phyloP scores from a whole-genome alignment of 1,284 basidiomycete genomes.

The Malassezia caprae region DNA sequence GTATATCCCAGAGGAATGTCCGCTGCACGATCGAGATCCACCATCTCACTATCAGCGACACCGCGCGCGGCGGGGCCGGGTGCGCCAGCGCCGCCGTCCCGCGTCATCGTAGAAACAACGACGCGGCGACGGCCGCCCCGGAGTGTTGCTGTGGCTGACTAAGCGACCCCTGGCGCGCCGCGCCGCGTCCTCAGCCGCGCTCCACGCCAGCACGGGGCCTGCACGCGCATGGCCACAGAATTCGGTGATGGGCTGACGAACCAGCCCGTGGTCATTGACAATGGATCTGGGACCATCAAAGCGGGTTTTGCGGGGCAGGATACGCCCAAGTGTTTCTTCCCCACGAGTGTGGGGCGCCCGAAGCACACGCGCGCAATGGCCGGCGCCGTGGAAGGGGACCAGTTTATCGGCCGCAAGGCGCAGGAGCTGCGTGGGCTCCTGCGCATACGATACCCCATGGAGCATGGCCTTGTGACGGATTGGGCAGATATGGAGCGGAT shows the following conservation, averaged over 20 bases:
- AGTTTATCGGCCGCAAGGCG: constrained; percentile 43
- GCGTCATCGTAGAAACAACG: background rate
- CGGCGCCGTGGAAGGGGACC: constrained; percentile 46
- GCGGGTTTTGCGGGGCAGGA: constrained; percentile 47
- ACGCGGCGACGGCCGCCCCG: background rate
- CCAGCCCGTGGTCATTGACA: constrained; percentile 48
- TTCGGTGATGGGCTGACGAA: constrained; percentile 48
- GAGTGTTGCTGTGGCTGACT: constrained; percentile 2
- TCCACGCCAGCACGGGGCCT: background rate
- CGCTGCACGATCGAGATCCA: constrained; percentile 10
- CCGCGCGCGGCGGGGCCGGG: background rate
- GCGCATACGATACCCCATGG: constrained; percentile 46
- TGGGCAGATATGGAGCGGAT: constrained; percentile 49
- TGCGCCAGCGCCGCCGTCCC: background rate
- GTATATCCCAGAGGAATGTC: constrained; percentile 10
- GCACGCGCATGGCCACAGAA: constrained; percentile 25
- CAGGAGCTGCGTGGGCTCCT: constrained; percentile 45
- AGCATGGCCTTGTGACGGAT: constrained; percentile 47
- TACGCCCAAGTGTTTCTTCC: constrained; percentile 46
- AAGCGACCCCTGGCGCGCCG: background rate
- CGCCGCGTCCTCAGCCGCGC: background rate
- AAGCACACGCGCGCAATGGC: constrained; percentile 47
- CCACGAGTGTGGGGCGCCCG: constrained; percentile 38
- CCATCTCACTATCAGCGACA: background rate
- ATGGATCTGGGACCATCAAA: constrained; percentile 47